These are phyloP conservation scores for Roridomyces roridus DNA, from an alignment of 768 basidiomycete genomes.

Conservation along the genomic window DNA sequence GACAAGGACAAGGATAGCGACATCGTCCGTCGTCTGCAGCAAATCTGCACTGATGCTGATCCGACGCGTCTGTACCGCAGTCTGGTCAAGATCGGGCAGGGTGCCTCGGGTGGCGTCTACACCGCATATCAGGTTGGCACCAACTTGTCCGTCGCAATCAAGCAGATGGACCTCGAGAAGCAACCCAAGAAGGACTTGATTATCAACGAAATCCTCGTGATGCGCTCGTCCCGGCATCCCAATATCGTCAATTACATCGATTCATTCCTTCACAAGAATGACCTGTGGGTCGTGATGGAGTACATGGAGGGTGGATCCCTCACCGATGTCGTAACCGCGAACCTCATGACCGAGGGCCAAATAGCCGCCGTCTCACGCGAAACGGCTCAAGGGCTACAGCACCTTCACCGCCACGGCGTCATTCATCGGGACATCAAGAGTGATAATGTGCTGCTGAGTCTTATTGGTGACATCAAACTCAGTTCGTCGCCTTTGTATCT, in stretches of 20 bases:
- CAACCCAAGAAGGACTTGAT: slow-evolving; percentile 99
- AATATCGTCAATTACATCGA: slow-evolving; percentile 99
- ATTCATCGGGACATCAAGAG: slow-evolving; percentile 99
- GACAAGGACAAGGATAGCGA: slow-evolving; percentile 86
- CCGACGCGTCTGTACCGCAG: slow-evolving; percentile 93
- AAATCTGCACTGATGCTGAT: slow-evolving; percentile 97
- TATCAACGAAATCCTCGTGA: slow-evolving; percentile 99
- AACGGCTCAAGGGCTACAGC: slow-evolving; percentile 90
- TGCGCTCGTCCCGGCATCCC: slow-evolving; percentile 96
- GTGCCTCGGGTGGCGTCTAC: slow-evolving; percentile 97
- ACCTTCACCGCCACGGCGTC: slow-evolving; percentile 94
- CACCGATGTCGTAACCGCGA: slow-evolving; percentile 95
- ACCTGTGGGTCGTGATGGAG: slow-evolving; percentile 99
- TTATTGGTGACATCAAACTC: slow-evolving; percentile 96
- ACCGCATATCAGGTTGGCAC: slow-evolving; percentile 98
- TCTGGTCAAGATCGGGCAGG: slow-evolving; percentile 97
- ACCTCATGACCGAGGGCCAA: slow-evolving; percentile 98
- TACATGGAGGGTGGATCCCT: slow-evolving; percentile 98
- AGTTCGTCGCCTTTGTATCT: slow-evolving; percentile 63
- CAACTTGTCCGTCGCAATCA: slow-evolving; percentile 95
- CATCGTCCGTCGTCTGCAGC: slow-evolving; percentile 88
- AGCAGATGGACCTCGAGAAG: slow-evolving; percentile 99
- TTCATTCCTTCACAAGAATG: slow-evolving; percentile 96
- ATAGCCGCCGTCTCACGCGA: slow-evolving; percentile 96
- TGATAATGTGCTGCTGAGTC: slow-evolving; percentile 92